Evolutionary conservation across 2,329 filamentous ascomycete genomes (phyloP).

Genomic region (Tolypocladium album): DNA sequence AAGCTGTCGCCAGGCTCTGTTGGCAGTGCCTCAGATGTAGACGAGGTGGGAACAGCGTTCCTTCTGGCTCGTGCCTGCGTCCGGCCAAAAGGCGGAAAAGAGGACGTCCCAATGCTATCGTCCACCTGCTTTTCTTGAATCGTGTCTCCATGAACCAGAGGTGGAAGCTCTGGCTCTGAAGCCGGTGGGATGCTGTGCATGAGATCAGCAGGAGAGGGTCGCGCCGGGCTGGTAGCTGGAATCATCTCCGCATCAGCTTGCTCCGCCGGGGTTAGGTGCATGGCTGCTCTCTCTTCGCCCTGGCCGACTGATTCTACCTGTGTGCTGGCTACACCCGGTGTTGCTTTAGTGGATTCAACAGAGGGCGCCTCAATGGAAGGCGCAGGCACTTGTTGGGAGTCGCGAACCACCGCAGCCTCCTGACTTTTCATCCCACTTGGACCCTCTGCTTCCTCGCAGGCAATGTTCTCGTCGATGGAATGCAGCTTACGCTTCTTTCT

Average conservation of each 20-base stretch:
- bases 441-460: not conserved
- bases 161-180: conserved; percentile 23
- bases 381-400: conserved; percentile 13
- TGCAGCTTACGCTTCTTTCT: conserved; percentile 16
- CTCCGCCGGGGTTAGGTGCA: not conserved
- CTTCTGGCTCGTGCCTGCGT: conserved; percentile 8
- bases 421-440: not conserved
- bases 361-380: conserved; percentile 14
- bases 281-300: not conserved
- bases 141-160: conserved; percentile 14
- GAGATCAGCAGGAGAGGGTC: conserved; percentile 15
- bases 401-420: conserved; percentile 5
- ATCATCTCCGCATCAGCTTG: conserved; percentile 24
- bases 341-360: conserved; percentile 21
- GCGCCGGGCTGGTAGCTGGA: conserved; percentile 25
- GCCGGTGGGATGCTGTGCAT: conserved; percentile 8
- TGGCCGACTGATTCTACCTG: not conserved
- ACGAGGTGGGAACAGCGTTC: conserved; percentile 19
- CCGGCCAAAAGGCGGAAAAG: conserved; percentile 12
- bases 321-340: conserved; percentile 13
- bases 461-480: not conserved
- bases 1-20: conserved; percentile 6
- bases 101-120: conserved; percentile 15
- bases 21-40: conserved; percentile 13
- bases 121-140: conserved; percentile 4